Base-by-base conservation (phyloP, 495 filamentous ascomycete genomes). In the Articulospora tetracladia region DNA sequence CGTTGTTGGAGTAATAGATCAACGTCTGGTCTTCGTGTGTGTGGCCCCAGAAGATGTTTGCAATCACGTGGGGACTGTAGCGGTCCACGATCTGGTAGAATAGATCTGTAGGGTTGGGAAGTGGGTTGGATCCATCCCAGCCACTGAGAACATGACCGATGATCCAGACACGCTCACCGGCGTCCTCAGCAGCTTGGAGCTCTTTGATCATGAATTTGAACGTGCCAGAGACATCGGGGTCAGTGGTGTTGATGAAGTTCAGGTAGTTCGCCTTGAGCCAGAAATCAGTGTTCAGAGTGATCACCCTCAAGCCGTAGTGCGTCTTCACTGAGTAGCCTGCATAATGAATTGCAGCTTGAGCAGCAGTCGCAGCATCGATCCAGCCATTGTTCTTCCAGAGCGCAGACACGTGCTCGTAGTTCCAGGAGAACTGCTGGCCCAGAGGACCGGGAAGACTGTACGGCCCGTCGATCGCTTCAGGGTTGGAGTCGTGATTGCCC, bases 211-310 rank as follows among this genome's bases (percentile, higher is more conserved):
- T 66, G 76, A 78, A 84, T 13, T 65, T 56, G 24, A 84, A 66
- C 49, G 78, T 76, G 11, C 70, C 69, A 60, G 71, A 72, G 12
- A 79, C 77, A 60, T 84, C 80, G 1, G 77, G 71, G n/a, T 78
- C 68, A 34, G 73, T 66, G 55, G 78, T 83, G 26, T 76, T 63
- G 69, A 76, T 78, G 70, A 78, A 82, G 68, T 83, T 82, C 23
- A 76, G 70, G 11, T 76, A 72, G 49, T 80, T 81, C 2, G 68
- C 63, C 49, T 73, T 74, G 64, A 84, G 83, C 72, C 80, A 85
- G 64, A 83, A 72, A 59, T 81, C 77, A 32, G 77, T 84, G 68
- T 80, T 86, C 59, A 83, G 73, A 17, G 80, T 82, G 63, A 86
- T 83, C 44, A 86, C 72, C 17, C 79, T 73, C 2, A 86, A 73